Percentiles rank a stretch among this genome's conserved stretches.
Conservation (phyloP, 495 filamentous ascomycete species). For the Penicillium fimorum region DNA sequence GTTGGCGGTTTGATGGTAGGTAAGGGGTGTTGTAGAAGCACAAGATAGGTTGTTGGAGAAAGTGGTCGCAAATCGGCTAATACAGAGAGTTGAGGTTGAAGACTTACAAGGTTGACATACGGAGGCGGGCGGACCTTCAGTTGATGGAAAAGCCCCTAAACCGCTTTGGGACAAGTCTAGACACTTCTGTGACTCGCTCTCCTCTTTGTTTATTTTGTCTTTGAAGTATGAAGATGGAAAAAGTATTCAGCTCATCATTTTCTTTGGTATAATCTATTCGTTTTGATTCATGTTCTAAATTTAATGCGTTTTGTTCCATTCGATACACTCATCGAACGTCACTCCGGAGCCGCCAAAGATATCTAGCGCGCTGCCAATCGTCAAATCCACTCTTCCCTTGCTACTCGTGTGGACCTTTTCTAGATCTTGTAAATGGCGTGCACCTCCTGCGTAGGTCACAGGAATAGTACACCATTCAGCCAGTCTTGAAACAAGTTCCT, state of each 20-base stretch:
- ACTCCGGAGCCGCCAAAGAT: conserved; percentile 89
- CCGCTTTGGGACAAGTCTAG: conserved; percentile 33
- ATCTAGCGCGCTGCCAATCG: conserved; percentile 93
- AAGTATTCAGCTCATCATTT: not conserved
- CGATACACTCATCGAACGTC: conserved; percentile 80
- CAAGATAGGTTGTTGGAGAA: not conserved
- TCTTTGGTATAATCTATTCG: not conserved
- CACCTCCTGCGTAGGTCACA: conserved; percentile 94
- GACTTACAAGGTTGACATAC: conserved; percentile 23
- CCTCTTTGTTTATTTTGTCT: not conserved
- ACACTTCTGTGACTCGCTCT: not conserved
- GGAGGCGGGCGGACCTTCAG: conserved; percentile 34
- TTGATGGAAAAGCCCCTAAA: conserved; percentile 24
- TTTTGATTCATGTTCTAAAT: conserved; percentile 3
- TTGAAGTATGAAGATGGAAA: not conserved
- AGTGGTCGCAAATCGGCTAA: conserved; percentile 1
- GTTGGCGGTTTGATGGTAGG: conserved; percentile 32
- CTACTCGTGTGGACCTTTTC: conserved; percentile 76
- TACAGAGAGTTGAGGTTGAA: conserved; percentile 14
- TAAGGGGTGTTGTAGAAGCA: conserved; percentile 3
- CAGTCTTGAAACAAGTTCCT: conserved; percentile 71
- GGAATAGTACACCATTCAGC: conserved; percentile 86
- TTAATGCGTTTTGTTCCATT: conserved; percentile 67
- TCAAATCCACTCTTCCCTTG: conserved; percentile 80
- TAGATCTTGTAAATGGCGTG: conserved; percentile 74